Base-by-base conservation (phyloP, 2,329 filamentous ascomycete genomes). In the Paracorniculantispora psalliotae region DNA sequence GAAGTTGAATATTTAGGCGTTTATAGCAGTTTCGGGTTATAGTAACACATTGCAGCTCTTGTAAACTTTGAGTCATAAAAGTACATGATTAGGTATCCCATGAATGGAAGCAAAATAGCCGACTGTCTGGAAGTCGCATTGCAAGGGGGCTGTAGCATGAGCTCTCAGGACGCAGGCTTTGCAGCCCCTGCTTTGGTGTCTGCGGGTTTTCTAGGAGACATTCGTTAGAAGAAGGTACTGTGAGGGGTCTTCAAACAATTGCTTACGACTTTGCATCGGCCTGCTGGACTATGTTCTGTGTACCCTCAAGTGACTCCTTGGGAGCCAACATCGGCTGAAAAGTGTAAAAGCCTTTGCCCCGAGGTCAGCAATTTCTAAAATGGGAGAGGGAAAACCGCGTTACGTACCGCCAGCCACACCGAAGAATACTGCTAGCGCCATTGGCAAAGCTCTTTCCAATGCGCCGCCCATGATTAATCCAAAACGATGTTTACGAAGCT, bases 341-440 rank as follows among this genome's bases (percentile, higher is more conserved):
- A 2, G 73, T 75, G 61, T 75, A 75, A 28, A 68, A 67, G 43
- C 73, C 73, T 75, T 55, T 17, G 6, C 6, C 13, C 35, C 23
- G 3, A 28, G n/a, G 9, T 59, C 25, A 56, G 58, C 21, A 43
- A 33, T 33, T 44, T 33, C 41, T 9, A 25, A 25, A 44, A 2
- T 17, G 3, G 4, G 21, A 50, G 28, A 25, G 10, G 25, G 37
- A 51, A 37, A 12, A 28, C 21, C 15, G n/a, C 30, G 28, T 13
- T 5, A 43, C 69, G 59, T 37, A 74, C 73, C 73, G 60, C 73
- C 71, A 44, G 72, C 60, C 30, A 75, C 68, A 30, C 73, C 73
- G 25, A 67, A 73, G 59, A 75, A 74, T 10, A 71, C 62, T 13
- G 73, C 70, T 35, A 75, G 61, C 23, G 68, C 72, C 52, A 73